Evolutionary conservation across 1,139 yeast species (phyloP).

Genomic region (Williopsis jadinii): DNA sequence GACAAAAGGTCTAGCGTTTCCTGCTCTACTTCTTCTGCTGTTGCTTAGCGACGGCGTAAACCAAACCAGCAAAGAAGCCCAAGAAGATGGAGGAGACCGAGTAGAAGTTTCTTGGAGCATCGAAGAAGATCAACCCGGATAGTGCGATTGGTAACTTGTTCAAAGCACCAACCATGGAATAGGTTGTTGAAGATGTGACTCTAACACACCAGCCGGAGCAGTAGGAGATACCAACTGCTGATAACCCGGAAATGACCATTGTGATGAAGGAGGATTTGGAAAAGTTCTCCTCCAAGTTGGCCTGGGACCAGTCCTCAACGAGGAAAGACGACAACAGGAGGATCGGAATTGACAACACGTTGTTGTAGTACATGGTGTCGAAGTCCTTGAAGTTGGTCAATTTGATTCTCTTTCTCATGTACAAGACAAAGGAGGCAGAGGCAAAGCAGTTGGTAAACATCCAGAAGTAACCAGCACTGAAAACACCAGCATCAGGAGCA

Average conservation of each 20-base stretch:
- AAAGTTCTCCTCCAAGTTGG: conserved; percentile 69
- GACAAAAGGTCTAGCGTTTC: too few relatives aligned
- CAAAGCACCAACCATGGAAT: conserved; percentile 98
- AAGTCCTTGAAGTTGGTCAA: conserved; percentile 94
- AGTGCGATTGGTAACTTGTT: conserved; percentile 97
- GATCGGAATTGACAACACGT: conserved; percentile 85
- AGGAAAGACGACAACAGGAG: conserved; percentile 65
- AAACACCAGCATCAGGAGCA: conserved; percentile 27
- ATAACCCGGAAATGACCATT: conserved; percentile 88
- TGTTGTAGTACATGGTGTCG: conserved; percentile 98
- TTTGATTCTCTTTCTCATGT: conserved; percentile 97
- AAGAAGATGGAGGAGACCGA: conserved; percentile 84
- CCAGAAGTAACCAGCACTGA: conserved; percentile 90
- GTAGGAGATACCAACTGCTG: conserved; percentile 94
- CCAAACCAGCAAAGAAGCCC: conserved; percentile 92
- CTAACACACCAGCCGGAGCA: conserved; percentile 99
- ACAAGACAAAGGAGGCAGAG: conserved; percentile 86
- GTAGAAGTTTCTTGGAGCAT: conserved; percentile 90
- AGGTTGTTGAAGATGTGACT: conserved; percentile 96
- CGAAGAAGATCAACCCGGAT: conserved; percentile 88
- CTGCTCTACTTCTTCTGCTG: conserved; percentile 31
- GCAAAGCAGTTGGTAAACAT: conserved; percentile 92
- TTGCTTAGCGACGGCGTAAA: conserved; percentile 91
- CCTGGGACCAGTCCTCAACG: conserved; percentile 90
- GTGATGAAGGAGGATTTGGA: conserved; percentile 67